phyloP scores from a whole-genome alignment of 768 basidiomycete species.

The Paxillus ammoniavirescens region DNA sequence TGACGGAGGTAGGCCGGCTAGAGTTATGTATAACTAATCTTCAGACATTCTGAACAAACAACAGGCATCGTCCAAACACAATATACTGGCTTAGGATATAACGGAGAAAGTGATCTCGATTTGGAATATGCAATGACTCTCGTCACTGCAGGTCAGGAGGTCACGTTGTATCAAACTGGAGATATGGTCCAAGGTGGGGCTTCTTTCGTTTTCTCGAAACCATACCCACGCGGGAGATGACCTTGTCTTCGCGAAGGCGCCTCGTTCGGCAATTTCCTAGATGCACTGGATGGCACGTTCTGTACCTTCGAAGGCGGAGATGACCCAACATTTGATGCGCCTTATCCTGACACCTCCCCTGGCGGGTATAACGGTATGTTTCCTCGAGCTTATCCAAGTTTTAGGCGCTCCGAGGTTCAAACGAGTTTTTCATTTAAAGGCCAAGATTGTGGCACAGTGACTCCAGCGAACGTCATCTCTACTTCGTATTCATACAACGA shows the following conservation, averaged over 20 bases:
- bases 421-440: background rate
- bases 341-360: constrained; percentile 30
- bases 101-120: constrained; percentile 57
- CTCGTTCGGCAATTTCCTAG: constrained; percentile 43
- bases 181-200: constrained; percentile 39
- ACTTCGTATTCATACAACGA: constrained; percentile 46
- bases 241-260: constrained; percentile 29
- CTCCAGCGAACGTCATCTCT: constrained; percentile 43
- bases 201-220: background rate
- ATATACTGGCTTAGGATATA: constrained; percentile 39
- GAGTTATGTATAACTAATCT: background rate
- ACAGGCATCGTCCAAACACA: constrained; percentile 45
- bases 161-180: constrained; percentile 45
- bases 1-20: background rate
- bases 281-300: constrained; percentile 43
- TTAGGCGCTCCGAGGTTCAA: background rate
- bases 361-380: constrained; percentile 19
- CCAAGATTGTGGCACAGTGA: constrained; percentile 37
- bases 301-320: constrained; percentile 43
- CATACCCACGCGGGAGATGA: background rate
- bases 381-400: background rate
- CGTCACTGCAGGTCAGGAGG: constrained; percentile 35
- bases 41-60: background rate
- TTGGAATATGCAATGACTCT: constrained; percentile 53
- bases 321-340: constrained; percentile 34